phyloP scores from a whole-genome alignment of 495 filamentous ascomycete species.

The Melanomma pulvis-pyrius region DNA sequence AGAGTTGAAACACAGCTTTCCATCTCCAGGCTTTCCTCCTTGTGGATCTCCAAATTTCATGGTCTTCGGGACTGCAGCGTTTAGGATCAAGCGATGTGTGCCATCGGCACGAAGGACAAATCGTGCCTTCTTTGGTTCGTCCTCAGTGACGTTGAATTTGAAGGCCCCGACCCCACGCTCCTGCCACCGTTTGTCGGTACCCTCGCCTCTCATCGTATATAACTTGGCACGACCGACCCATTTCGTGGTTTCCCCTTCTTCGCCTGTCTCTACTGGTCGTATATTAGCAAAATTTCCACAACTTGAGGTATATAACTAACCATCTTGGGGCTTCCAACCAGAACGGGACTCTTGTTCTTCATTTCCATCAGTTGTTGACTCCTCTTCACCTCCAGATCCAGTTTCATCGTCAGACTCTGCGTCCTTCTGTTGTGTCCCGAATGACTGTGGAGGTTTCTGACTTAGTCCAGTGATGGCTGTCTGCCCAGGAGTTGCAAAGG shows the following conservation, averaged over 20 bases:
- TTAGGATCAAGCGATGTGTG: constrained; percentile 82
- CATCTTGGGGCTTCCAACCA: not conserved
- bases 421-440: constrained; percentile 59
- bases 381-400: constrained; percentile 51
- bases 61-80: constrained; percentile 71
- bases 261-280: constrained; percentile 69
- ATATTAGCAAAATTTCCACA: not conserved
- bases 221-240: constrained; percentile 76
- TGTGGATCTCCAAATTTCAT: constrained; percentile 38
- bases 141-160: constrained; percentile 65
- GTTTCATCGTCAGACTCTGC: constrained; percentile 50
- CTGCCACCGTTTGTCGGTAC: constrained; percentile 73
- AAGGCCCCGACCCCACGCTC: constrained; percentile 82
- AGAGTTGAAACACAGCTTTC: constrained; percentile 17
- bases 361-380: constrained; percentile 48
- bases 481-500: constrained; percentile 68
- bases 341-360: constrained; percentile 53
- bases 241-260: constrained; percentile 64
- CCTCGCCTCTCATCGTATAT: constrained; percentile 58
- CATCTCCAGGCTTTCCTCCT: constrained; percentile 9
- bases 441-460: constrained; percentile 63
- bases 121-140: constrained; percentile 48
- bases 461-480: constrained; percentile 56
- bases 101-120: constrained; percentile 89
- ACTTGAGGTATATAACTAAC: not conserved